Evolutionary conservation across 176 grass and related monocot species (phyloP), one percentile per base, ranked within the genome.

Genomic region (Chrysopogon serrulatus): DNA sequence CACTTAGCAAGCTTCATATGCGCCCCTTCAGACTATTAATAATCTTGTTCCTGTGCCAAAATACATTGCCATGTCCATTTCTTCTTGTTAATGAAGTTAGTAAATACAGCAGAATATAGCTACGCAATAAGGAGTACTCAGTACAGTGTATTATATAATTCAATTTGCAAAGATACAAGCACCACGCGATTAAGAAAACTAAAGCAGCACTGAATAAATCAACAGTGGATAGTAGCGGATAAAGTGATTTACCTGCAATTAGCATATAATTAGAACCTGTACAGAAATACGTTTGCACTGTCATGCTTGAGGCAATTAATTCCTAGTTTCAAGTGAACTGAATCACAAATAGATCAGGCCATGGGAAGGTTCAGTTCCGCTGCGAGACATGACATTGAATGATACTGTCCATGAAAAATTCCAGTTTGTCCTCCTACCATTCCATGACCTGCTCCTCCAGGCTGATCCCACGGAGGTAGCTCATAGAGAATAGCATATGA

Each of bases 1-100:
- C 88, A 91, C 85, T 83, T 5, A 93, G 76, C 88, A 80, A 94
- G 90, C 82, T 92, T 94, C 84, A 81, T 91, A 75, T 56, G 79
- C 88, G 78, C 26, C 95, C 90, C 81, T 98, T 98, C 90, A 98
- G 84, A 79, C 90, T 81, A 88, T 98, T 98, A 73, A 94, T 83
- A 49, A 98, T 92, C 62, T 91, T 98, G 83, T 98, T 94, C 66
- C 95, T 92, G 79, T 98, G 92, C 95, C 94, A 86, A 83, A 92
- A 68, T 68, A 69, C n/a, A 67, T 53, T 74, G 79, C 18, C 59
- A 69, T 44, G 64, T 75, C 49, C 37, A 19, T 43, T 65, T 24
- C 15, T n/a, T 40, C 16, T 69, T 56, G 37, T 12, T 32, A 59
- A 31, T 71, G 48, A n/a, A n/a, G n/a, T n/a, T n/a, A n/a, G n/a